Evolutionary conservation across 2,329 filamentous ascomycete genomes (phyloP).

Genomic region (Pseudogymnoascus sp.): DNA sequence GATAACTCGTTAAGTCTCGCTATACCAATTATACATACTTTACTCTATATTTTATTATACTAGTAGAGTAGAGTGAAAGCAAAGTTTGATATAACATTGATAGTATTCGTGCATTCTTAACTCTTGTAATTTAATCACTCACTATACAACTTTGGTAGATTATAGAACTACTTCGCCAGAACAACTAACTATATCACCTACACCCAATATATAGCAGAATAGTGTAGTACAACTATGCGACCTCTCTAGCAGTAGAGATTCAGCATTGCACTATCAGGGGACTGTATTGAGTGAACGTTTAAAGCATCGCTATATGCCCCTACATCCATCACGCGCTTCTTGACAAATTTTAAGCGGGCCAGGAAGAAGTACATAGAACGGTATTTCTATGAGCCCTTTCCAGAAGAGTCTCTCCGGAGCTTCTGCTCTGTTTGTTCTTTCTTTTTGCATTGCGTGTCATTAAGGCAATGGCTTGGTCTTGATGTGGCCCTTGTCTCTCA

Average conservation of each 20-base stretch:
- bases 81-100: not conserved
- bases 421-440: not conserved
- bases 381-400: not conserved
- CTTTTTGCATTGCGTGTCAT: not conserved
- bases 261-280: not conserved
- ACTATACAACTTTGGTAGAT: not conserved
- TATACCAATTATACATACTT: not conserved
- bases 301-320: not conserved
- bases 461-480: not conserved
- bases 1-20: not conserved
- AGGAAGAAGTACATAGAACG: not conserved
- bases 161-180: not conserved
- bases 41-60: not conserved
- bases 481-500: not conserved
- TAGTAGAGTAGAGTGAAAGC: not conserved
- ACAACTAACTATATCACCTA: not conserved
- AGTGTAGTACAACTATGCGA: not conserved
- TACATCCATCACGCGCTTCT: not conserved
- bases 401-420: not conserved
- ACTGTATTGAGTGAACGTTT: not conserved
- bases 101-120: not conserved
- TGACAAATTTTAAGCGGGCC: not conserved
- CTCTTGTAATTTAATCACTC: not conserved
- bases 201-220: not conserved
- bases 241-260: not conserved